These are phyloP conservation scores for Vanrija sp. DNA, from an alignment of 1,284 basidiomycete genomes.

Conservation along the genomic window DNA sequence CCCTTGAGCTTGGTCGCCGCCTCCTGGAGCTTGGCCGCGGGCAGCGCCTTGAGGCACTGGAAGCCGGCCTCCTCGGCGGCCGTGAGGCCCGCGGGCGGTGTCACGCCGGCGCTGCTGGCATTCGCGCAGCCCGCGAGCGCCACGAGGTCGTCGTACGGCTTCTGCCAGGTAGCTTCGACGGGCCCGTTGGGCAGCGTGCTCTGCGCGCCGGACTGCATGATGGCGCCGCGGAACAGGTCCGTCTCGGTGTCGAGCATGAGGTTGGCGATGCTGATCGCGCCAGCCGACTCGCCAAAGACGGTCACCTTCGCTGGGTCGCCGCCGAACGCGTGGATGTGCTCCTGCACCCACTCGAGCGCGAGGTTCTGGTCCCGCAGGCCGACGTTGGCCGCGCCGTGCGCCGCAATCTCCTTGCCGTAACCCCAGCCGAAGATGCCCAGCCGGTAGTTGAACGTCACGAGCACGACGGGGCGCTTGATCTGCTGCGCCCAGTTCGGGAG, in stretches of 20 bases:
- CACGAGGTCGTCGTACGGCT: conserved; percentile 32
- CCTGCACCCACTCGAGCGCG: conserved; percentile 53
- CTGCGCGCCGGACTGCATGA: conserved; percentile 48
- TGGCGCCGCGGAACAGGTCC: conserved; percentile 44
- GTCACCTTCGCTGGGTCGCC: conserved; percentile 51
- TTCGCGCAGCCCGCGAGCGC: conserved; percentile 19
- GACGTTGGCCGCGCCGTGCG: conserved; percentile 40
- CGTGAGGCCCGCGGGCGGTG: not conserved
- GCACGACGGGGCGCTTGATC: conserved; percentile 40
- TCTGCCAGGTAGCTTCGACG: conserved; percentile 29
- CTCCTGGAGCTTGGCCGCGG: conserved; percentile 24
- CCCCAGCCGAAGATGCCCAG: conserved; percentile 51
- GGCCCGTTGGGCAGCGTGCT: conserved; percentile 30
- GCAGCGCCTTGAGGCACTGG: conserved; percentile 36
- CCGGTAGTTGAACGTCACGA: conserved; percentile 52
- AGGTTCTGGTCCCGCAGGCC: conserved; percentile 51
- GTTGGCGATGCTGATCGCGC: conserved; percentile 40
- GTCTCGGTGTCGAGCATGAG: conserved; percentile 33
- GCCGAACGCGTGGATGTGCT: conserved; percentile 52
- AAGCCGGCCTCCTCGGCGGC: conserved; percentile 13
- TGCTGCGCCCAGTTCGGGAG: conserved; percentile 13
- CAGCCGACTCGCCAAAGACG: conserved; percentile 47
- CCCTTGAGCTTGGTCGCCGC: conserved; percentile 21
- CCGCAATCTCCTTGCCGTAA: conserved; percentile 35
- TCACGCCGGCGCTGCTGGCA: not conserved